Evolutionary conservation across 345 rosid genomes (phyloP).

Genomic region (Bretschneidera sinensis): DNA sequence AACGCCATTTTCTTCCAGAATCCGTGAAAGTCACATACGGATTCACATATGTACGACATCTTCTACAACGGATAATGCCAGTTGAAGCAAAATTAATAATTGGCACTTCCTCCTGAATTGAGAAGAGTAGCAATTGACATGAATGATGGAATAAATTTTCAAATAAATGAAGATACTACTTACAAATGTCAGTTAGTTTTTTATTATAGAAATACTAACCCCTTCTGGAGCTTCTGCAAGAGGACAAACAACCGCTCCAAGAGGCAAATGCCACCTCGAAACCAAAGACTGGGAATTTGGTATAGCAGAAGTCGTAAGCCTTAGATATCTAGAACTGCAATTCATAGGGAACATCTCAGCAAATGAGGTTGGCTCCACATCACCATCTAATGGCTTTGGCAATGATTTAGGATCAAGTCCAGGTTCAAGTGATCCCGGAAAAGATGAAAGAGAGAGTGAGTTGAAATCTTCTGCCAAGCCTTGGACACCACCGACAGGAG

Average conservation of each 20-base stretch:
- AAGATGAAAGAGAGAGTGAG: conserved; percentile 65
- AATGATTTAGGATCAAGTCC: conserved; percentile 72
- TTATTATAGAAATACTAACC: conserved; percentile 45
- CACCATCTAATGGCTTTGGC: conserved; percentile 96
- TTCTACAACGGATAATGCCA: conserved; percentile 96
- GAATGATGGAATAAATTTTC: conserved; percentile 13
- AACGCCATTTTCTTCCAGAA: conserved; percentile 99
- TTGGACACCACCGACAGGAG: conserved; percentile 66
- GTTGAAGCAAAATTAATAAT: conserved; percentile 73
- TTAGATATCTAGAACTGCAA: conserved; percentile 76
- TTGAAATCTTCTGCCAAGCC: conserved; percentile 84
- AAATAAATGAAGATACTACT: conserved; percentile 6
- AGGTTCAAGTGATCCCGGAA: conserved; percentile 78
- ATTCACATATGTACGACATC: conserved; percentile 97
- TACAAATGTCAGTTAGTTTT: conserved; percentile 11
- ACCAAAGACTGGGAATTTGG: conserved; percentile 88
- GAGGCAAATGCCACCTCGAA: conserved; percentile 98
- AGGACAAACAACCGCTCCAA: conserved; percentile 98
- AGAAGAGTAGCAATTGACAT: conserved; percentile 18
- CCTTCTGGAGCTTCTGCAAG: conserved; percentile 94
- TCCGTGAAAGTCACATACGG: conserved; percentile 87
- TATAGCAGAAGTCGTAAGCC: conserved; percentile 82
- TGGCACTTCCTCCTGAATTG: conserved; percentile 87
- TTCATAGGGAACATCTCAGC: conserved; percentile 66
- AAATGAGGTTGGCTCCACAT: conserved; percentile 70